Base-by-base conservation (phyloP, 169 alveolate species). In the Amoebophrya sp. region DNA sequence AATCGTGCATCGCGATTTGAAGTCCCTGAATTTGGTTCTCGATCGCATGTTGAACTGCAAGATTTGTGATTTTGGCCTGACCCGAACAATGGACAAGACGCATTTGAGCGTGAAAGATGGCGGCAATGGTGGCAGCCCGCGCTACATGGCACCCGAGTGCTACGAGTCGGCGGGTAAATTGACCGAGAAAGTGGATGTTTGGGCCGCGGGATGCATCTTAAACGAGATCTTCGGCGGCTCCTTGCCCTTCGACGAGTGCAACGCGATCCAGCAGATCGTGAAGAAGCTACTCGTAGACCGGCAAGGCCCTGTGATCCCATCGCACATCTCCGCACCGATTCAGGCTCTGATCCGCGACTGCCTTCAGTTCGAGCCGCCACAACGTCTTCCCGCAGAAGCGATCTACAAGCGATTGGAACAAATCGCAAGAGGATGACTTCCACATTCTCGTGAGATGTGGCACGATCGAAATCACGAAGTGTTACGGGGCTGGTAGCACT, bases 31-130 rank as follows among this genome's bases (percentile, higher is more conserved):
- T 38, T 38, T 90, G n/a, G 92, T 90, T 26, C 90, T 90, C 38
- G 92, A 90, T 40, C 92, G 89, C 26, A 36, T 10, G 12, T 24
- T 90, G 89, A 55, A 55, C 39, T 39, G 89, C 12, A 90, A 90
- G 89, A 77, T 90, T 41, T 90, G 92, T 54, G 92, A 90, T 89
- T 90, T 90, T 24, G 92, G 92, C 54, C 55, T 90, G 53, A 90
- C 92, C 38, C 47, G 34, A 65, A 40, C 89, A 29, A 78, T 78
- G 90, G 90, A 78, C 41, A 78, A 33, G 40, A 78, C 90, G 38
- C 90, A 78, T 36, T 2, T 78, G 29, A 36, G 47, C 29, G 0
- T n/a, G 1, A n/a, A 78, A n/a, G 90, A 78, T 41, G 90, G 47
- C 18, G 41, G 54, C 34, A 36, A 36, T 41, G 92, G 92, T 0